Percentiles rank a stretch among this genome's conserved stretches.
phyloP scores from a whole-genome alignment of 306 rosid species.

The Hylodesmum podocarpum region DNA sequence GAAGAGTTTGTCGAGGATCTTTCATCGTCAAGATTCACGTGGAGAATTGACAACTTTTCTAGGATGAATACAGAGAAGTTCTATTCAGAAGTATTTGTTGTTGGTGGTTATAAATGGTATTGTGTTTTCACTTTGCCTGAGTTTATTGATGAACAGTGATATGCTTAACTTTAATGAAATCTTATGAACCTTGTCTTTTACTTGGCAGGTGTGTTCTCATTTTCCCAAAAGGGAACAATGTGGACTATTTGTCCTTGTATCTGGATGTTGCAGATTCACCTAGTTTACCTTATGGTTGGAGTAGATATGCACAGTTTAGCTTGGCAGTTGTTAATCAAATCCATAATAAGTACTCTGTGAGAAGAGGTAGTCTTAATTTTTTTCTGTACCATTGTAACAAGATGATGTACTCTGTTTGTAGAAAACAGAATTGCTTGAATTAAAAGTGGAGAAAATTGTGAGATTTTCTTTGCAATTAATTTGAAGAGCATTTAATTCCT shows the following conservation, averaged over 20 bases:
- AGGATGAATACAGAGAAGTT: slow-evolving; percentile 65
- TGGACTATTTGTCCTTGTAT: slow-evolving; percentile 78
- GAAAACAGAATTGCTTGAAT: slow-evolving; percentile 17
- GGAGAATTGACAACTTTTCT: slow-evolving; percentile 79
- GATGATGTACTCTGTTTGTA: slow-evolving; percentile 6
- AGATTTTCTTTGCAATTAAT: slow-evolving; percentile 23
- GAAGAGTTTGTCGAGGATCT: slow-evolving; percentile 93
- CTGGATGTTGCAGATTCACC: slow-evolving; percentile 80
- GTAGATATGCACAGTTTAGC: slow-evolving; percentile 84
- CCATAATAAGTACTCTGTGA: slow-evolving; percentile 60
- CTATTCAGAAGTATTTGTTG: slow-evolving; percentile 67
- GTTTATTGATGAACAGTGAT: background rate
- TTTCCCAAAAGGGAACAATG: slow-evolving; percentile 90
- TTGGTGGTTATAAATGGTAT: slow-evolving; percentile 84
- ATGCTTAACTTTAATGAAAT: background rate
- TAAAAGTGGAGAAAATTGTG: background rate
- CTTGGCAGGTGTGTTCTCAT: slow-evolving; percentile 75
- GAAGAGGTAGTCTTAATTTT: slow-evolving; percentile 57
- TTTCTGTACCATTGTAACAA: slow-evolving; percentile 16
- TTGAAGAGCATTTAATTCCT: slow-evolving; percentile 6
- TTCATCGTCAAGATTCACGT: slow-evolving; percentile 65
- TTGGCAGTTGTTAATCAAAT: slow-evolving; percentile 67
- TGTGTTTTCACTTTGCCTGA: background rate
- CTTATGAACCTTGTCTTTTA: slow-evolving; percentile 25
- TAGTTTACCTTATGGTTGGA: slow-evolving; percentile 83